Base-by-base conservation (phyloP, 345 rosid species). In the Hypericum perforatum region DNA sequence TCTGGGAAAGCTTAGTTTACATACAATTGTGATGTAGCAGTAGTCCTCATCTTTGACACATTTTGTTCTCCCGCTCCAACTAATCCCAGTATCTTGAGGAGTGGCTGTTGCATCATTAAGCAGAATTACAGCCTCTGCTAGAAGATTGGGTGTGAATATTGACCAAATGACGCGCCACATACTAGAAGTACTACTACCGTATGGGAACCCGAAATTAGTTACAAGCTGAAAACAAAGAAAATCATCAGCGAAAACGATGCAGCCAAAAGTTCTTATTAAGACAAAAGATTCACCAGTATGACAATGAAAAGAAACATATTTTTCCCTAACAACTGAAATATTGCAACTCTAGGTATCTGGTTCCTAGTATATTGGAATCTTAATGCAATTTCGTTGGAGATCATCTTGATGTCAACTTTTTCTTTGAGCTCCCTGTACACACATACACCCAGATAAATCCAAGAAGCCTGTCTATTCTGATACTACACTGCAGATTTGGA, bases 111-210 rank as follows among this genome's bases (percentile, higher is more conserved):
- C 98, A 39, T 43, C 68, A 52, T 85, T 69, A 45, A 87, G 95
- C 49, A 72, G 56, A 6, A 53, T 52, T 55, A 85, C 67, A 50
- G 81, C 79, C 58, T 74, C 44, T 16, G 89, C 89, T 39, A 91
- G 82, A 62, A 82, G 87, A 82, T 85, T 87, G n/a, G 96, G 98
- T 5, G 95, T 92, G 74, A 80, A 91, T 14, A 91, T 45, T 37
- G 95, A 87, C 98, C 86, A 91, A 72, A 87, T 38, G 59, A 29
- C 39, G 61, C 74, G 75, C 42, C 72, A 40, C 7, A 57, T 41
- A 12, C 11, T 36, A 57, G 81, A 57, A 12, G 49, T 63, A 1
- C 11, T 42, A 0, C 45, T n/a, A 37, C 55, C 63, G 48, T 84
- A 91, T 16, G 96, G 89, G 65, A 82, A 85, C 49, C 92, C 95